Evolutionary conservation across 257 asterid species (phyloP), one percentile per base, ranked within the genome.

Genomic region (Orobanche coerulescens): DNA sequence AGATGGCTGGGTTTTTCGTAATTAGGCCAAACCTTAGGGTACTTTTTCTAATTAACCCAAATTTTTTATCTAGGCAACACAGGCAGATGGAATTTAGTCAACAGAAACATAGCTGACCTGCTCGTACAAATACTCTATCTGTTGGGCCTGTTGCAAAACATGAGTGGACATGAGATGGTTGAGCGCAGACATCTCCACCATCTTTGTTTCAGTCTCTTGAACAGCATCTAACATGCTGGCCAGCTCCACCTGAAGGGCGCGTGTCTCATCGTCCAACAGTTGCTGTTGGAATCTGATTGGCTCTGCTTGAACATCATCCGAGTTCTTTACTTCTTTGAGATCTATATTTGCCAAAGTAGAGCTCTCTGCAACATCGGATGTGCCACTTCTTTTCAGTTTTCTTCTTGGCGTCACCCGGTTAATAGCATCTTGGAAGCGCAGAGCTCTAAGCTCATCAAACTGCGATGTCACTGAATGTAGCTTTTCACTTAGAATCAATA

Each of bases 141-240:
- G 96, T 53, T 86, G 95, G 44, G 95, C 79, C 71, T 92, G 98
- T 53, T 92, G 95, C 74, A 88, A 42, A 64, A 92, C 95, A 72
- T 88, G 95, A 14, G 96, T 92, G 25, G 98, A 92, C 95, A 88
- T 88, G 71, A 88, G 95, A 68, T 88, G 95, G 80, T 88, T 92
- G 64, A 92, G 69, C 0, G 96, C 98, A 68, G 95, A 88, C 90
- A 92, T 78, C 69, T 92, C 98, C 51, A 92, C 78, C 95, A 92
- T 92, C 81, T 86, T 92, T 24, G 89, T 82, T 71, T 92, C 95
- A 11, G 96, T 92, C 71, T 76, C 90, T 64, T 80, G 96, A 71
- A 77, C 98, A 22, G 95, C 90, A 73, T 88, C 96, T 54, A 92
- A 74, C 75, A 88, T 88, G 80, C 80, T 61, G 34, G 86, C 78